Evolutionary conservation across 202 grass and related monocot genomes (phyloP).

Genomic region (Dendrocalamus latiflorus): DNA sequence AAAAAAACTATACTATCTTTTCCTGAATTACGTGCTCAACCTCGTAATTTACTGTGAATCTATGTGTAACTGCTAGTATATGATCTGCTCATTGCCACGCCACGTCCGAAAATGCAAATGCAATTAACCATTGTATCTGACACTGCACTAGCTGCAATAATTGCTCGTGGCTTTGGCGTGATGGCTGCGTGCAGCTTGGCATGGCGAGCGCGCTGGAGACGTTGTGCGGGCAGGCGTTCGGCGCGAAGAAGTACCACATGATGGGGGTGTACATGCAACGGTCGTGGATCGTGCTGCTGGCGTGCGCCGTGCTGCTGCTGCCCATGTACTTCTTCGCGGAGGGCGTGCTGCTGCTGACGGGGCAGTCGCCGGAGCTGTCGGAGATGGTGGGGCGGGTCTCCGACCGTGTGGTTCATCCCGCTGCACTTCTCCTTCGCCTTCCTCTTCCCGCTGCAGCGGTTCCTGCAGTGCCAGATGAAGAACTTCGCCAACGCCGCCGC

Average conservation of each 20-base stretch:
- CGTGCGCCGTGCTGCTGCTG: slow-evolving; percentile 68
- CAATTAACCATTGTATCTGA: neutral
- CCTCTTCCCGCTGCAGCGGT: slow-evolving; percentile 87
- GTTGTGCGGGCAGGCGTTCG: slow-evolving; percentile 82
- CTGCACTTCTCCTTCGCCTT: slow-evolving; percentile 92
- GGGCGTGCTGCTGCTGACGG: slow-evolving; percentile 59
- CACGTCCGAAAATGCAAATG: neutral
- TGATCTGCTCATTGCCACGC: neutral
- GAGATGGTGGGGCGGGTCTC: slow-evolving; percentile 57
- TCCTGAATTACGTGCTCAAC: neutral
- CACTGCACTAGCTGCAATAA: neutral
- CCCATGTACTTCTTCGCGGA: slow-evolving; percentile 85
- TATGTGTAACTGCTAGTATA: too few species aligned
- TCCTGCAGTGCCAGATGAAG: slow-evolving; percentile 96
- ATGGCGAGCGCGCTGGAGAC: slow-evolving; percentile 96
- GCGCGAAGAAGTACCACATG: slow-evolving; percentile 80
- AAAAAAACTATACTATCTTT: neutral
- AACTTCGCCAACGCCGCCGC: slow-evolving; percentile 55
- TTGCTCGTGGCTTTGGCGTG: too few species aligned
- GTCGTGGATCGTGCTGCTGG: slow-evolving; percentile 78
- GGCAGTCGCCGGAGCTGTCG: slow-evolving; percentile 70
- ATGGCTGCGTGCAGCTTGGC: slow-evolving; percentile 52
- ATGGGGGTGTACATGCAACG: slow-evolving; percentile 94
- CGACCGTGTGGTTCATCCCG: slow-evolving; percentile 89
- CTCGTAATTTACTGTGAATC: neutral